A percentile compares a stretch with the other conserved stretches of the same genome.
These are phyloP conservation scores for Neurospora sp. DNA, from an alignment of 495 filamentous ascomycete species.

Conservation along the genomic window DNA sequence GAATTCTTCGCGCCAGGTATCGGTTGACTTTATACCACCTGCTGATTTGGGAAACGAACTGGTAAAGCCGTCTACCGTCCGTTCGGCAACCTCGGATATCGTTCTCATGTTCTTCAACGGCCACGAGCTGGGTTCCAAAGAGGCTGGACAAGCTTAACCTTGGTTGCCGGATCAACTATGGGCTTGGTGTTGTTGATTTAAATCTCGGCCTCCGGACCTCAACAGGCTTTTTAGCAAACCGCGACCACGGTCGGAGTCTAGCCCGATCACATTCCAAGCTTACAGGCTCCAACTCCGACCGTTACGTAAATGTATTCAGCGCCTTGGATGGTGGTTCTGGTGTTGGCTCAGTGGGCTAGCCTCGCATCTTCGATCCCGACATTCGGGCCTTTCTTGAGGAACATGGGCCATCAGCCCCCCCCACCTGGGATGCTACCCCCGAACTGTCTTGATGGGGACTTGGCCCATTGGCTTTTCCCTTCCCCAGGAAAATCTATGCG, in stretches of 20 bases:
- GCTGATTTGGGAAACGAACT: background rate
- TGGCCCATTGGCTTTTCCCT: background rate
- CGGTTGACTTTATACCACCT: background rate
- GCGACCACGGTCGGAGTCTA: background rate
- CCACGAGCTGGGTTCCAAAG: background rate
- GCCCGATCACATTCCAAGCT: background rate
- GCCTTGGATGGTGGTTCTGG: background rate
- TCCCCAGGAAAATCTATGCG: background rate
- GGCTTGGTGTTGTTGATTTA: background rate
- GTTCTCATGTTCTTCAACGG: background rate
- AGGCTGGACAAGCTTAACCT: background rate
- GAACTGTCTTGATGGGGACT: background rate
- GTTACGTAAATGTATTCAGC: background rate
- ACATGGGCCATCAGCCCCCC: background rate
- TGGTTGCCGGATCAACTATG: background rate
- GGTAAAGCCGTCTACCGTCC: background rate
- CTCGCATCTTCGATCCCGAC: background rate
- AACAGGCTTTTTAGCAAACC: background rate
- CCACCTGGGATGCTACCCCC: background rate
- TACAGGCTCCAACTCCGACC: background rate
- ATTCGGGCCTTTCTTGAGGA: background rate
- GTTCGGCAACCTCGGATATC: background rate
- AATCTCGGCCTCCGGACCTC: background rate
- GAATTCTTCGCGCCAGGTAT: background rate
- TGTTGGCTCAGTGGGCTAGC: background rate